Percentiles rank a stretch among this genome's conserved stretches.
Conservation (phyloP, 805 yeast species). For the Candida nemodendra region DNA sequence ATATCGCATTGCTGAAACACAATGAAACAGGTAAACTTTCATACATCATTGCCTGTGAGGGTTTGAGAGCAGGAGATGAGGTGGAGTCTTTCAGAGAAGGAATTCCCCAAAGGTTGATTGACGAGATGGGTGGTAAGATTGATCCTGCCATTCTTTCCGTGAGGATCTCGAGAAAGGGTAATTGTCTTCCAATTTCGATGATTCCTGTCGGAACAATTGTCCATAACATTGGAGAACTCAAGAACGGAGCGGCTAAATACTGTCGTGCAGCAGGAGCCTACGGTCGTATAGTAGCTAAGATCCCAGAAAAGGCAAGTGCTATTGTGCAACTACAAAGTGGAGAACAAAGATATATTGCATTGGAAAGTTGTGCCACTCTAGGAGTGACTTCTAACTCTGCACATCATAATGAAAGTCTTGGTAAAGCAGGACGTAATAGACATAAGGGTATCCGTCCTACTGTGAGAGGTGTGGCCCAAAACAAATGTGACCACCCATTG, state of each 20-base stretch:
- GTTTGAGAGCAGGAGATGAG: conserved; percentile 86
- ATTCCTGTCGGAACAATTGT: conserved; percentile 92
- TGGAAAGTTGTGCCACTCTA: conserved; percentile 88
- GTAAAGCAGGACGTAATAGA: conserved; percentile 96
- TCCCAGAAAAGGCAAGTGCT: conserved; percentile 68
- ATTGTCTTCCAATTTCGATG: conserved; percentile 89
- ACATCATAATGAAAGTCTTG: conserved; percentile 83
- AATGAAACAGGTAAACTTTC: conserved; percentile 58
- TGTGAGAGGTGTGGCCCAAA: conserved; percentile 98
- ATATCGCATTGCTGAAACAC: conserved; percentile 81
- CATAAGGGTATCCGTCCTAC: conserved; percentile 91
- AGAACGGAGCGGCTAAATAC: conserved; percentile 77
- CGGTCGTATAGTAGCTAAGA: conserved; percentile 81
- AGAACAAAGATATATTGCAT: conserved; percentile 85
- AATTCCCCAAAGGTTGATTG: conserved; percentile 68
- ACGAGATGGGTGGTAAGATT: conserved; percentile 85
- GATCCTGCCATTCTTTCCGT: conserved; percentile 91
- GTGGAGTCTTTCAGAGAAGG: conserved; percentile 91
- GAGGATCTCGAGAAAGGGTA: conserved; percentile 87
- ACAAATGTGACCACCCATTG: conserved; percentile 95
- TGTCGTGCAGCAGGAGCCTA: conserved; percentile 95
- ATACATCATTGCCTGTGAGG: conserved; percentile 89
- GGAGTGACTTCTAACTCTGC: conserved; percentile 93
- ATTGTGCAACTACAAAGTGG: conserved; percentile 84
- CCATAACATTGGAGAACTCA: conserved; percentile 80